Evolutionary conservation across 2,329 filamentous ascomycete genomes (phyloP).

Genomic region (Ophiognomonia clavigignenti-juglandacearum): DNA sequence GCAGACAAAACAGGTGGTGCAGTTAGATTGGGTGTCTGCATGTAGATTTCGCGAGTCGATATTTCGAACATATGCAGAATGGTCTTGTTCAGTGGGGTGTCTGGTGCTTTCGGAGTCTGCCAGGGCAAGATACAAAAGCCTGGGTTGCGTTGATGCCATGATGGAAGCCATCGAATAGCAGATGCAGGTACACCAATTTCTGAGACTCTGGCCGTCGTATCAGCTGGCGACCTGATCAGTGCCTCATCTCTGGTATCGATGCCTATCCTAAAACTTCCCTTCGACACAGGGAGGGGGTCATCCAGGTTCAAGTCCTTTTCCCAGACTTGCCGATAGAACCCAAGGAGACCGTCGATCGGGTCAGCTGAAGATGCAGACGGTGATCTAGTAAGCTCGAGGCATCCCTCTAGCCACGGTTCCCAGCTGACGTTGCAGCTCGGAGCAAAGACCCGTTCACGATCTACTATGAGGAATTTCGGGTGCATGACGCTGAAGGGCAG

Average conservation of each 20-base stretch:
- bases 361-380: constrained; percentile 36
- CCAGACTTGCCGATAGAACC: constrained; percentile 71
- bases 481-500: constrained; percentile 83
- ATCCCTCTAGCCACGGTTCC: constrained; percentile 84
- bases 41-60: constrained; percentile 55
- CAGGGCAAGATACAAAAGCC: constrained; percentile 57
- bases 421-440: constrained; percentile 83
- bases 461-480: constrained; percentile 74
- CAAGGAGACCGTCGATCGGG: constrained; percentile 55
- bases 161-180: constrained; percentile 54
- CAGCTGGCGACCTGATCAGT: constrained; percentile 17
- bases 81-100: constrained; percentile 64
- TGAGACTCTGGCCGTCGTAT: constrained; percentile 5
- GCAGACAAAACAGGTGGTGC: constrained; percentile 58
- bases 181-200: constrained; percentile 36
- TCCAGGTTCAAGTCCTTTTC: constrained; percentile 26
- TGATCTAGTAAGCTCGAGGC: constrained; percentile 50
- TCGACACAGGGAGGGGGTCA: not conserved
- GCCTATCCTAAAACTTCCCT: not conserved
- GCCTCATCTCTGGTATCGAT: not conserved
- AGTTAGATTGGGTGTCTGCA: constrained; percentile 78
- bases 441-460: constrained; percentile 60
- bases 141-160: constrained; percentile 66
- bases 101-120: constrained; percentile 45
- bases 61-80: constrained; percentile 55